phyloP scores from a whole-genome alignment of 108 stramenopile genomes.

The Stephanodiscus minutulus region DNA sequence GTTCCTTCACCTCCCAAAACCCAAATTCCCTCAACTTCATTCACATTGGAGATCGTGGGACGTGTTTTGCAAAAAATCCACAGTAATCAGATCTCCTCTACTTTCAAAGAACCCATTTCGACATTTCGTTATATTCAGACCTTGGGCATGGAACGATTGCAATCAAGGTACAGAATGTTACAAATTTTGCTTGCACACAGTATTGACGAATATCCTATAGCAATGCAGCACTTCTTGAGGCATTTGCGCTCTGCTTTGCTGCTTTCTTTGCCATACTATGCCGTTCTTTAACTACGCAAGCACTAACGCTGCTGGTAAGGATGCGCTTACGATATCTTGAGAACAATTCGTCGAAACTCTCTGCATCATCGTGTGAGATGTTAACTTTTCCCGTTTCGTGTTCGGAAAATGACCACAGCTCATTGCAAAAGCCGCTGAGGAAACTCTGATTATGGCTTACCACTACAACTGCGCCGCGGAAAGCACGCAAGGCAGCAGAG shows the following conservation, averaged over 20 bases:
- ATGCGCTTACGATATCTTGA: constrained; percentile 43
- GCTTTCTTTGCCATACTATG: constrained; percentile 20
- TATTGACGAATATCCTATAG: no score
- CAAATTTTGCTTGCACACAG: no score
- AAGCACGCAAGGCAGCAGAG: constrained; percentile 69
- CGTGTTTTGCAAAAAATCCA: no score
- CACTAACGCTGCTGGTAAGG: constrained; percentile 17
- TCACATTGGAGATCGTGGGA: no score
- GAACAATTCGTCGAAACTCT: constrained; percentile 67
- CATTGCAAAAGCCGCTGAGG: constrained; percentile 65
- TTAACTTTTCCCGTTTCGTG: constrained; percentile 54
- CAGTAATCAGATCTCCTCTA: no score
- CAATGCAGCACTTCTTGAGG: no score
- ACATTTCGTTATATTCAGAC: no score
- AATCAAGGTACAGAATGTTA: no score
- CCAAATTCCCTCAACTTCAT: no score
- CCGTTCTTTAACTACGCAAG: neutral
- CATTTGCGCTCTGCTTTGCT: constrained; percentile 44
- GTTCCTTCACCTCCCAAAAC: no score
- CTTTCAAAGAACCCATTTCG: no score
- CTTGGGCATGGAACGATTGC: no score
- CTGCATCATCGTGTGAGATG: constrained; percentile 52
- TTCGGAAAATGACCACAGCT: constrained; percentile 73
- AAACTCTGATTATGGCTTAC: constrained; percentile 90
- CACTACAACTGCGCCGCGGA: constrained; percentile 85